These are phyloP conservation scores for Chernovozyma sophiae-reginae DNA, from an alignment of 1,139 yeast species.

Conservation along the genomic window DNA sequence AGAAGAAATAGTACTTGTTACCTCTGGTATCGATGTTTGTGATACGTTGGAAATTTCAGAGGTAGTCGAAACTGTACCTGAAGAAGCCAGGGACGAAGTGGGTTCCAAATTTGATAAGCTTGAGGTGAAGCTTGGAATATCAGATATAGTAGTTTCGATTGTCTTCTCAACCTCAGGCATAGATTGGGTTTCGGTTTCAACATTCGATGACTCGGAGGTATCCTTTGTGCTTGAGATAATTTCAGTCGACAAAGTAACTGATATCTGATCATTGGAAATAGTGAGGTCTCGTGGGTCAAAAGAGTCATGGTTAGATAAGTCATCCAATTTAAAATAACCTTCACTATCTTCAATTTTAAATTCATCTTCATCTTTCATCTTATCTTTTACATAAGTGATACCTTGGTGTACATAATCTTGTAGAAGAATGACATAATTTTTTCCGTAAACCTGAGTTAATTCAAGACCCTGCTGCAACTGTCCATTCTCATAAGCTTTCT, in stretches of 20 bases:
- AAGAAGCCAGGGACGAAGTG: too few species aligned
- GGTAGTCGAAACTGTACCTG: too few species aligned
- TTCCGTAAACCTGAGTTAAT: conserved; percentile 17
- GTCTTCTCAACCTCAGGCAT: too few species aligned
- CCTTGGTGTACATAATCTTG: conserved; percentile 23
- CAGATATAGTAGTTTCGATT: too few species aligned
- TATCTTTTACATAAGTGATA: conserved; percentile 37
- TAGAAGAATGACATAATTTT: conserved; percentile 19
- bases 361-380: conserved; percentile 32
- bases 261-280: conserved; percentile 3
- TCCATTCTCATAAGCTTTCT: conserved; percentile 34
- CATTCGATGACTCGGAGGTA: too few species aligned
- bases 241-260: not conserved
- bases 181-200: too few species aligned
- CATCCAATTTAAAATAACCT: conserved; percentile 24
- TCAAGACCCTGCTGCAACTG: conserved; percentile 24
- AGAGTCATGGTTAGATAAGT: conserved; percentile 17
- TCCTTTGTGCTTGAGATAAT: not conserved
- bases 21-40: too few species aligned
- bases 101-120: too few species aligned
- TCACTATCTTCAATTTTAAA: conserved; percentile 25
- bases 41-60: too few species aligned
- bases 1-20: too few species aligned
- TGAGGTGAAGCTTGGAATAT: too few species aligned
- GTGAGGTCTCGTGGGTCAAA: conserved; percentile 4